Percentiles rank a stretch among this genome's conserved stretches.
Evolutionary conservation across 179 eudicot genomes (phyloP).

Genomic region (Beta corolliflora): DNA sequence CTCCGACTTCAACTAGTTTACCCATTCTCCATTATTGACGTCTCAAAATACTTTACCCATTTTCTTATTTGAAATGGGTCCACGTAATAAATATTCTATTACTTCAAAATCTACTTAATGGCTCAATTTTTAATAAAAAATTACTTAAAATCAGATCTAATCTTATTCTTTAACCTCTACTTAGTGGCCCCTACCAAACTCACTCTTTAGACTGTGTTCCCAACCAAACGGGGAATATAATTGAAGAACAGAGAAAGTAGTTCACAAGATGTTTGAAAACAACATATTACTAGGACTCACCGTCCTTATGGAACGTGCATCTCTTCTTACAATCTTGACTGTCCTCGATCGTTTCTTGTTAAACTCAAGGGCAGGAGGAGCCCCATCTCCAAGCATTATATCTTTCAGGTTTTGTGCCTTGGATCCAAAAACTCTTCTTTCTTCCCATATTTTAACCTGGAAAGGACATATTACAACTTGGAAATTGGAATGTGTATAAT

Average conservation of each 20-base stretch:
- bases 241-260: background rate
- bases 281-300: conserved; percentile 39
- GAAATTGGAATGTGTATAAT: conserved; percentile 5
- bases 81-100: no score
- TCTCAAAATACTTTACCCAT: no score
- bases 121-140: no score
- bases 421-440: conserved; percentile 88
- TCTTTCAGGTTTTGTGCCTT: conserved; percentile 63
- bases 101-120: no score
- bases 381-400: conserved; percentile 72
- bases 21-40: no score
- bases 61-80: no score
- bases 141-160: no score
- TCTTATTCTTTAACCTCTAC: no score
- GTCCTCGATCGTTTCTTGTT: conserved; percentile 80
- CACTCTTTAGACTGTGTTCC: no score
- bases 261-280: background rate
- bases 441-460: conserved; percentile 92
- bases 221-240: no score
- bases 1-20: no score
- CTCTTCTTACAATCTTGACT: conserved; percentile 77
- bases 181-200: no score
- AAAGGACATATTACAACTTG: background rate
- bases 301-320: conserved; percentile 84
- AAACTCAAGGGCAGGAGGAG: conserved; percentile 81